Conservation (phyloP, 1,284 basidiomycete species). For the Rhodotorula glutinis region DNA sequence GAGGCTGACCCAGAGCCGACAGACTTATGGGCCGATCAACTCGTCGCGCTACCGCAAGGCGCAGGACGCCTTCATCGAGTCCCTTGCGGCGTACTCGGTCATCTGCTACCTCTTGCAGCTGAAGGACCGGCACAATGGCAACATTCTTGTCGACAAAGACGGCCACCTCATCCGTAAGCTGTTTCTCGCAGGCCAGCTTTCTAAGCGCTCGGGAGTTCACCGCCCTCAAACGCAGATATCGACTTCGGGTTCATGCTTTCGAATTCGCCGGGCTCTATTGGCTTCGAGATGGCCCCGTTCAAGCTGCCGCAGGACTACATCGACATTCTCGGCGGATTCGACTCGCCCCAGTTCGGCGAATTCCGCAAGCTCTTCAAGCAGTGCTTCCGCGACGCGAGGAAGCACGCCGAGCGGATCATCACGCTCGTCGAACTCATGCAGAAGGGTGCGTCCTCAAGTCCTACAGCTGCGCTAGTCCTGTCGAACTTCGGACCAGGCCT, state of each 20-base stretch:
- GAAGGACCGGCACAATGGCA: conserved; percentile 98
- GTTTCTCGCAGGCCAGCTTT: conserved; percentile 38
- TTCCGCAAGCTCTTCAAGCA: conserved; percentile 85
- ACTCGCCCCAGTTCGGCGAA: conserved; percentile 72
- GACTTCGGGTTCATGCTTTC: conserved; percentile 99
- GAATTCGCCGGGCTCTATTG: conserved; percentile 94
- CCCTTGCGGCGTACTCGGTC: conserved; percentile 84
- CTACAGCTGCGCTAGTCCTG: too few species aligned
- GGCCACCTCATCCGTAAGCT: conserved; percentile 72
- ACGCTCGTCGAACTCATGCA: conserved; percentile 97
- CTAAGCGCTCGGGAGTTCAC: not conserved
- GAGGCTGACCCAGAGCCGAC: not conserved
- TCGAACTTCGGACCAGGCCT: too few species aligned
- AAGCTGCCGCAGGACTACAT: conserved; percentile 95
- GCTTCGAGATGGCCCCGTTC: conserved; percentile 98
- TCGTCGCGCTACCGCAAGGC: conserved; percentile 82
- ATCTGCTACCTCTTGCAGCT: conserved; percentile 95
- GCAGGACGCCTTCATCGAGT: conserved; percentile 80
- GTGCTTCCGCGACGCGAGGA: conserved; percentile 88
- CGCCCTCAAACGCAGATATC: conserved; percentile 57
- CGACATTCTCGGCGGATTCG: conserved; percentile 87
- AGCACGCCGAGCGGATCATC: conserved; percentile 95
- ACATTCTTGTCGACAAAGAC: conserved; percentile 91
- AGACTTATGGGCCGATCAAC: conserved; percentile 87
- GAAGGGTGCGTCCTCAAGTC: conserved; percentile 67